Evolutionary conservation across 2,329 filamentous ascomycete species (phyloP), one percentile per base, ranked within the genome.

Genomic region (Pyrenochaeta sp.): DNA sequence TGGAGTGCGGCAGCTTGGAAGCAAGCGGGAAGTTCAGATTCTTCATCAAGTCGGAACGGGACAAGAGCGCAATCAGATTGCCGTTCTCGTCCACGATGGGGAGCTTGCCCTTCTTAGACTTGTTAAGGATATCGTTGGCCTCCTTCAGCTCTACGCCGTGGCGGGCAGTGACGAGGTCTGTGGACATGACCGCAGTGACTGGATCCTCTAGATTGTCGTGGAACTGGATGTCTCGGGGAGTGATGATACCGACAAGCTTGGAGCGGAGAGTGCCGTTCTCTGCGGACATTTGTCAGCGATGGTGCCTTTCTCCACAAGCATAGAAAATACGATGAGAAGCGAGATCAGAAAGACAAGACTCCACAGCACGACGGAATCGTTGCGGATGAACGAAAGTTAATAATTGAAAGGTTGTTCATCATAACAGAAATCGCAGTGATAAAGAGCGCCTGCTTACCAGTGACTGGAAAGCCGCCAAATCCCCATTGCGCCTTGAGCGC

Each of bases 331-430:
- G 52, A 46, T 42, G 22, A 50, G 19, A 55, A 58, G 36, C 58
- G 50, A 67, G 68, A 65, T 86, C 84, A 86, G 79, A 80, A 80
- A 85, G 77, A 79, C 79, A 67, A 76, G 81, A 81, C 81, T 97
- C 93, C 92, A 87, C 93, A 97, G 84, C 86, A 92, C 91, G 86
- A 86, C 88, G 83, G 86, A 85, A 89, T 91, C 90, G 87, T 90
- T 96, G 86, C 92, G 92, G 95, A 94, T 94, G 95, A 99, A 99
- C 95, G 95, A 99, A 99, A 99, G 95, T 98, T 98, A 97, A 91
- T 87, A 83, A 77, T 73, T 50, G 59, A 79, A 79, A 86, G 85
- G 83, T 81, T 85, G 84, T 80, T 87, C 95, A 97, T 97, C 91
- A 93, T 84, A 80, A 81, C 82, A 77, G 54, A 51, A 27, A 50